Evolutionary conservation across 1,284 basidiomycete genomes (phyloP), one percentile per base, ranked within the genome.

Genomic region (Leccinum pachyderme): DNA sequence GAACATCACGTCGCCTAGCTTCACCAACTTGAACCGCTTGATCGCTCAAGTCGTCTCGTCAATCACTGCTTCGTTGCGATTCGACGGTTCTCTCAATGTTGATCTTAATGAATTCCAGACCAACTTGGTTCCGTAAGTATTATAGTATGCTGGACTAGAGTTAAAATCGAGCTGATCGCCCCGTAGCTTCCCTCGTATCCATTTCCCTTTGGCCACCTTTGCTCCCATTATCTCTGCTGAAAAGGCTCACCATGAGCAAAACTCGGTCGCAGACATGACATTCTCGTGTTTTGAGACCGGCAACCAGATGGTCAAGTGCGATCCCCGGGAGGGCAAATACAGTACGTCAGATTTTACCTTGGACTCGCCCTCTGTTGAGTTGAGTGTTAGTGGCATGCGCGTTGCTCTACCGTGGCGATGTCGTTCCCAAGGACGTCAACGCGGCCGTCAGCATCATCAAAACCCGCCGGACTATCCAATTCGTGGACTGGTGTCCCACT

Each of bases 91-190:
- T 59, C 82, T 95, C 68, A 94, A 95, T 74, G 92, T 94, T 68
- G 92, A 95, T 73, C 75, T 95, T 67, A 93, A 92, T 77, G 91
- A 95, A 77, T 94, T 95, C 86, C 93, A 94, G 77, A 93, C 90
- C 63, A 93, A 93, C 78, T 75, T 93, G 69, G 91, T 93, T 52
- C 91, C 87, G 79, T 86, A 58, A 64, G 76, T 67, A 27, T 47
- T 49, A 4, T 55, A 25, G 18, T 12, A 9, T 6, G 1, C 31
- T 33, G 18, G n/a, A 3, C 73, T 24, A 3, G 15, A n/a, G 13
- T 7, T 49, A 18, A 18, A 18, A 7, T 28, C 53, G 2, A 32
- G 8, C 56, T 49, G 45, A 60, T 27, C 72, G 81, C 75, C 46
- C 9, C n/a, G 7, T 48, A 76, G 75, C 39, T 76, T 76, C 72